Conservation (phyloP, 371 early-diverging fungal genomes). For the Synchytrium microbalum region DNA sequence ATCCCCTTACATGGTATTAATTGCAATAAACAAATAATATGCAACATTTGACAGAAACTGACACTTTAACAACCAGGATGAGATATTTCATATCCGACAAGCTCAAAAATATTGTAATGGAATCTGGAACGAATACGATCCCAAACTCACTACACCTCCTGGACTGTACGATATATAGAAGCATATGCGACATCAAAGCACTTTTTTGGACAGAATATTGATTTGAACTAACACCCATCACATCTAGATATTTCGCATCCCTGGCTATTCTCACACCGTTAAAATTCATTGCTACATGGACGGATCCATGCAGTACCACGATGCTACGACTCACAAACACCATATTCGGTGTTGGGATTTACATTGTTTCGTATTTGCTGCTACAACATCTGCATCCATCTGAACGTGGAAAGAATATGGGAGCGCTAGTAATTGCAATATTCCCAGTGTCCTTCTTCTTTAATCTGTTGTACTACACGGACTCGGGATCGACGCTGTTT, state of each 20-base stretch:
- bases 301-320: background rate
- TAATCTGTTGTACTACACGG: conserved; percentile 85
- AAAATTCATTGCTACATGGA: background rate
- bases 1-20: background rate
- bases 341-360: conserved; percentile 16
- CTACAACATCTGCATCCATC: background rate
- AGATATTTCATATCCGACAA: conserved; percentile 89
- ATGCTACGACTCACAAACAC: conserved; percentile 12
- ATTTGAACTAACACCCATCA: background rate
- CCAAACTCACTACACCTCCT: conserved; percentile 93
- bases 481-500: conserved; percentile 72
- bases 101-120: conserved; percentile 78
- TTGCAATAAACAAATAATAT: too few species aligned
- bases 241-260: conserved; percentile 4
- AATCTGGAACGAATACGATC: conserved; percentile 69
- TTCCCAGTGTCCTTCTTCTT: conserved; percentile 83
- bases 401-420: background rate
- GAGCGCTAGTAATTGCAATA: conserved; percentile 49
- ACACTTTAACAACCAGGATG: conserved; percentile 70
- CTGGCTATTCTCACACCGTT: background rate
- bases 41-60: too few species aligned
- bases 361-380: conserved; percentile 7
- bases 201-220: background rate
- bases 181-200: background rate
- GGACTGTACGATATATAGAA: conserved; percentile 68